Evolutionary conservation across 2,329 filamentous ascomycete genomes (phyloP).

Genomic region (Lecanosticta acicola): DNA sequence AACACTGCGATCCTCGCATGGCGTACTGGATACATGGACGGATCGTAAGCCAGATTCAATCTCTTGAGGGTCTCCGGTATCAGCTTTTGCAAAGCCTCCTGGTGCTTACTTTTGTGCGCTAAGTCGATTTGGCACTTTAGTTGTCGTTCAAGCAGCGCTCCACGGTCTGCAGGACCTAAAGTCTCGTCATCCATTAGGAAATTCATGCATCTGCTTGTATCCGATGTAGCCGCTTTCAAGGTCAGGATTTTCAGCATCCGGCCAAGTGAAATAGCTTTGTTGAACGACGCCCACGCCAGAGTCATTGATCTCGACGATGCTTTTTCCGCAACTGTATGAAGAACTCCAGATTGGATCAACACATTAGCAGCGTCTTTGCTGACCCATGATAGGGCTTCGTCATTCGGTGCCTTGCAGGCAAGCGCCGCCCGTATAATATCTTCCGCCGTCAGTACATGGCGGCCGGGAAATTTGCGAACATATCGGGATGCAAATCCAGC

Average conservation of each 20-base stretch:
- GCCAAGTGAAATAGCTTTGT: slow-evolving; percentile 16
- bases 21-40: slow-evolving; percentile 24
- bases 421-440: slow-evolving; percentile 21
- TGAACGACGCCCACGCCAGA: slow-evolving; percentile 20
- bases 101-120: slow-evolving; percentile 21
- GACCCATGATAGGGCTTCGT: slow-evolving; percentile 24
- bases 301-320: slow-evolving; percentile 45
- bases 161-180: slow-evolving; percentile 30
- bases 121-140: slow-evolving; percentile 26
- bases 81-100: slow-evolving; percentile 10
- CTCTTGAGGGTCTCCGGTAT: slow-evolving; percentile 15
- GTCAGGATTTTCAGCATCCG: slow-evolving; percentile 21
- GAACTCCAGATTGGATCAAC: slow-evolving; percentile 54
- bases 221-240: slow-evolving; percentile 11
- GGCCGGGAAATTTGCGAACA: slow-evolving; percentile 20
- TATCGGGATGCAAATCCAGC: slow-evolving; percentile 28
- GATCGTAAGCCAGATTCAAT: slow-evolving; percentile 21
- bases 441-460: slow-evolving; percentile 9
- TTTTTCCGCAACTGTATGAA: slow-evolving; percentile 49
- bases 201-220: slow-evolving; percentile 13
- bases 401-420: slow-evolving; percentile 12
- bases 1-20: slow-evolving; percentile 23
- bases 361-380: slow-evolving; percentile 57
- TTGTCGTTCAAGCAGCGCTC: slow-evolving; percentile 41
- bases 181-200: slow-evolving; percentile 32